A percentile compares a stretch with the other conserved stretches of the same genome.
These are phyloP conservation scores for Lipomyces starkeyi DNA, from an alignment of 805 yeast genomes.

Conservation along the genomic window DNA sequence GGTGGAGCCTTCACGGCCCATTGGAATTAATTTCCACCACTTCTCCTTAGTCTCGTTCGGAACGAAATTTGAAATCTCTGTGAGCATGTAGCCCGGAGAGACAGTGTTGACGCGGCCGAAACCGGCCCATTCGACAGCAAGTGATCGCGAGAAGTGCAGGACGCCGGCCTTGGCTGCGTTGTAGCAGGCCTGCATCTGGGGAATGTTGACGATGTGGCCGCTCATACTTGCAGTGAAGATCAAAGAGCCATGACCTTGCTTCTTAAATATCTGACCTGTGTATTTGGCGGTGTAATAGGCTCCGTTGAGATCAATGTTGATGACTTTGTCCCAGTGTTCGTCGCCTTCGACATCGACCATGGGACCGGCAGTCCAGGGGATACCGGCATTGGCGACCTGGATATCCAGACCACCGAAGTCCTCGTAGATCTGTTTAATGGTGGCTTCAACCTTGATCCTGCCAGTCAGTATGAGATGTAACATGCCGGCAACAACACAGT, in stretches of 20 bases:
- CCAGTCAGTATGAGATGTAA: not conserved
- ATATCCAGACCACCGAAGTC: slow-evolving; percentile 84
- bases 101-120: slow-evolving; percentile 84
- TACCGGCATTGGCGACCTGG: slow-evolving; percentile 90
- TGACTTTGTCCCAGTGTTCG: slow-evolving; percentile 71
- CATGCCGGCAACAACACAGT: too few species aligned
- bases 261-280: slow-evolving; percentile 74
- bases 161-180: slow-evolving; percentile 88
- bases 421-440: slow-evolving; percentile 56
- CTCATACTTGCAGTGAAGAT: slow-evolving; percentile 90
- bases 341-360: slow-evolving; percentile 55
- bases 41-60: slow-evolving; percentile 44
- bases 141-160: slow-evolving; percentile 72
- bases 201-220: slow-evolving; percentile 84
- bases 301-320: slow-evolving; percentile 78
- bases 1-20: slow-evolving; percentile 77
- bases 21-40: slow-evolving; percentile 56
- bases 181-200: slow-evolving; percentile 85
- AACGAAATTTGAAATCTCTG: slow-evolving; percentile 56
- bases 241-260: slow-evolving; percentile 77
- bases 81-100: slow-evolving; percentile 85
- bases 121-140: slow-evolving; percentile 89
- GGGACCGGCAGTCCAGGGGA: slow-evolving; percentile 76
- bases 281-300: slow-evolving; percentile 77
- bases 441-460: slow-evolving; percentile 50